Evolutionary conservation across 73 alveolate species (phyloP).

Genomic region (Paramecium sexaurelia): DNA sequence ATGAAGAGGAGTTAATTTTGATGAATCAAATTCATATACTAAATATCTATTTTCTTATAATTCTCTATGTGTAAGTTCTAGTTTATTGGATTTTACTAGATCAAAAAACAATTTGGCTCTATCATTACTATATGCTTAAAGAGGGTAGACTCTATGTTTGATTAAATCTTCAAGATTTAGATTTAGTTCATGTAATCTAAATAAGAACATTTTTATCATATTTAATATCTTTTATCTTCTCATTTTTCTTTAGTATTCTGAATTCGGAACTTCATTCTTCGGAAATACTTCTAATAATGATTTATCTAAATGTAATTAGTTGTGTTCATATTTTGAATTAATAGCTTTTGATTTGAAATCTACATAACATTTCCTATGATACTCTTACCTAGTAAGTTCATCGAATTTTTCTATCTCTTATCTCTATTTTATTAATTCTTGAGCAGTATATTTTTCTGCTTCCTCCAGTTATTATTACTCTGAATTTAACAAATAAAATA

Average conservation of each 20-base stretch:
- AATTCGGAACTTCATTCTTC: neutral
- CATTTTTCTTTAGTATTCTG: neutral
- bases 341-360: neutral
- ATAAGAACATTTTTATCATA: neutral
- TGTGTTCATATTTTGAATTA: neutral
- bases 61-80: neutral
- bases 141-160: neutral
- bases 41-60: neutral
- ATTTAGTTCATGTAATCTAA: neutral
- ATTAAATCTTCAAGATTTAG: neutral
- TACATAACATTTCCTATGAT: neutral
- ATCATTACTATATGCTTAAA: neutral
- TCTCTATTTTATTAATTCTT: neutral
- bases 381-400: neutral
- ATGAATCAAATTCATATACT: constrained; percentile 20
- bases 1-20: constrained; percentile 7
- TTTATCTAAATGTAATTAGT: neutral
- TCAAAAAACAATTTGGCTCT: neutral
- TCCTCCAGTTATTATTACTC: neutral
- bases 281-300: neutral
- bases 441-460: constrained; percentile 6
- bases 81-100: neutral
- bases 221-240: neutral
- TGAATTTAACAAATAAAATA: neutral
- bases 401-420: neutral